Evolutionary conservation across 208 protist species (phyloP).

Genomic region (Angomonas deanei): DNA sequence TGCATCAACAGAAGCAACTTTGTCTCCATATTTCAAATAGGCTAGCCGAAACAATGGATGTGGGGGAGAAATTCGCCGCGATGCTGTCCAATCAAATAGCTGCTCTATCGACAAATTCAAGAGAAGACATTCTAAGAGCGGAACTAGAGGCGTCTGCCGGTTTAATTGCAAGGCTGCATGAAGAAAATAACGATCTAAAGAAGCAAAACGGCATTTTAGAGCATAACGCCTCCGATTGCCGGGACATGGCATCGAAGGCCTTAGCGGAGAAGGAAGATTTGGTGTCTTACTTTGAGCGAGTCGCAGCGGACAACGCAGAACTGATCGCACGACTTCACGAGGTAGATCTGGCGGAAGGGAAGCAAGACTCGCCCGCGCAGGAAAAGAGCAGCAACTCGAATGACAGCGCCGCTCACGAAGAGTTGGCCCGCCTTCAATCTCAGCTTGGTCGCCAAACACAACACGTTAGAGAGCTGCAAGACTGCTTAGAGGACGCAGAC

Average conservation of each 20-base stretch:
- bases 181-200: constrained; percentile 21
- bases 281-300: constrained; percentile 21
- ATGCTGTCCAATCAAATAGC: neutral
- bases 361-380: neutral
- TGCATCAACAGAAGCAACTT: neutral
- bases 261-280: constrained; percentile 16
- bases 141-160: neutral
- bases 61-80: neutral
- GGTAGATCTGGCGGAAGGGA: constrained; percentile 5
- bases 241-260: constrained; percentile 7
- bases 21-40: neutral
- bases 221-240: neutral
- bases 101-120: neutral
- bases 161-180: constrained; percentile 14
- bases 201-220: neutral
- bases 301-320: constrained; percentile 30
- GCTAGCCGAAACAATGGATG: neutral
- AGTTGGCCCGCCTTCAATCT: constrained; percentile 23
- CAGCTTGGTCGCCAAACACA: constrained; percentile 34
- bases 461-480: constrained; percentile 26
- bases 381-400: constrained; percentile 1
- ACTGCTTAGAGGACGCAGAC: constrained; percentile 24
- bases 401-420: constrained; percentile 6
- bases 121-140: neutral
- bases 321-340: constrained; percentile 17